Evolutionary conservation across 2,329 filamentous ascomycete genomes (phyloP).

Genomic region (Nemania diffusa): DNA sequence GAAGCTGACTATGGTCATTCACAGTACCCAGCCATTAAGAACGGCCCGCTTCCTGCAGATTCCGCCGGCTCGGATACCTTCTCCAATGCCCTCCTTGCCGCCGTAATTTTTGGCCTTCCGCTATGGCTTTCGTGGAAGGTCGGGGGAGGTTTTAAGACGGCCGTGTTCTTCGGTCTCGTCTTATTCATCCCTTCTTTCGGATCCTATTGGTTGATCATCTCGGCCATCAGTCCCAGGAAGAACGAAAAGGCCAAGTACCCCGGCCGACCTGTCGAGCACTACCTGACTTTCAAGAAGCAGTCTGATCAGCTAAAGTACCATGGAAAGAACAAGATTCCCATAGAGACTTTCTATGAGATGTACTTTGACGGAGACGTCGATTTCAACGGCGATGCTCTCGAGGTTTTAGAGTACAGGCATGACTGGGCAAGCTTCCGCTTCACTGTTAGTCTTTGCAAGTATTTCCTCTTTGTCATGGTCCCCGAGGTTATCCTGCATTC

Average conservation of each 20-base stretch:
- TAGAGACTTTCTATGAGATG: conserved; percentile 97
- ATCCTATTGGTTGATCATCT: conserved; percentile 83
- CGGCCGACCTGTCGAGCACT: conserved; percentile 88
- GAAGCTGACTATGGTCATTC: conserved; percentile 31
- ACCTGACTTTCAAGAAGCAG: conserved; percentile 82
- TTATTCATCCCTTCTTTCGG: conserved; percentile 82
- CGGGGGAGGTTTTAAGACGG: conserved; percentile 86
- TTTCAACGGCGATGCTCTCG: conserved; percentile 92
- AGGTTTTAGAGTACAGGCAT: conserved; percentile 91
- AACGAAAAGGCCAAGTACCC: conserved; percentile 92
- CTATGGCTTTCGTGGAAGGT: conserved; percentile 85
- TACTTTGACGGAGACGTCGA: conserved; percentile 96
- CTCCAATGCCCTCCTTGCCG: conserved; percentile 81
- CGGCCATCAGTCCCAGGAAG: conserved; percentile 84
- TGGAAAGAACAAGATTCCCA: conserved; percentile 82
- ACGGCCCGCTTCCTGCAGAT: conserved; percentile 92
- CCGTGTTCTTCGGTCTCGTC: conserved; percentile 85
- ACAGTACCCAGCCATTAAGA: conserved; percentile 89
- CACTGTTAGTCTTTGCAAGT: conserved; percentile 85
- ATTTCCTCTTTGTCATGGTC: conserved; percentile 87
- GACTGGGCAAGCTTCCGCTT: conserved; percentile 98
- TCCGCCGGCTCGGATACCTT: conserved; percentile 85
- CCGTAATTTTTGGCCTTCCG: conserved; percentile 76
- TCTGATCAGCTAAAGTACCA: conserved; percentile 72
- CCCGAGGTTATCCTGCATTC: conserved; percentile 94